These are phyloP conservation scores for Paramecium tetraurelia DNA, from an alignment of 73 alveolate genomes.

Conservation along the genomic window DNA sequence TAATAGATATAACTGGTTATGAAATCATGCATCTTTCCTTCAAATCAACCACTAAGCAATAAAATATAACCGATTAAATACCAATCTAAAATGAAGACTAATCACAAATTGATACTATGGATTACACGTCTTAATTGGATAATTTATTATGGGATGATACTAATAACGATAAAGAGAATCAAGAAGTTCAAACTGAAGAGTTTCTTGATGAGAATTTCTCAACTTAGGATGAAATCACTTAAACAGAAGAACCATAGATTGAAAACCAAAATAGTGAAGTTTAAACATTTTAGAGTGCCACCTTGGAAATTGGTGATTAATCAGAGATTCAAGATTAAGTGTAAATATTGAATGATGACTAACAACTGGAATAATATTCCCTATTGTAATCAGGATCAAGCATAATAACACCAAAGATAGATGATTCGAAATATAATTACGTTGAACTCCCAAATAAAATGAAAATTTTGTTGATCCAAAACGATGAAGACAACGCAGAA, in stretches of 20 bases:
- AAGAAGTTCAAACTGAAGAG: background rate
- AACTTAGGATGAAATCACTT: background rate
- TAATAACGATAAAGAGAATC: background rate
- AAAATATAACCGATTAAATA: background rate
- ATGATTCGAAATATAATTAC: background rate
- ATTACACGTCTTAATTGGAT: background rate
- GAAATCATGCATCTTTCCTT: background rate
- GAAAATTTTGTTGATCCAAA: background rate
- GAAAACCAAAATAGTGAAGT: background rate
- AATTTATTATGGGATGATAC: background rate
- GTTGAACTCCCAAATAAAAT: background rate
- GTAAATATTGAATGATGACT: background rate
- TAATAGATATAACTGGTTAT: conserved; percentile 7
- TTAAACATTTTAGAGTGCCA: background rate
- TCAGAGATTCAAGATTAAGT: background rate
- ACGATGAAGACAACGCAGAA: background rate
- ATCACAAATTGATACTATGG: background rate
- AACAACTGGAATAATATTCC: background rate
- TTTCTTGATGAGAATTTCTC: background rate
- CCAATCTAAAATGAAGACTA: background rate
- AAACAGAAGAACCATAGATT: background rate
- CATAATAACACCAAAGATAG: background rate
- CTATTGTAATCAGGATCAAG: background rate
- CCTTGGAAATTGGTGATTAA: background rate
- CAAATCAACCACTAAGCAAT: background rate